A percentile compares a stretch with the other conserved stretches of the same genome.
phyloP scores from a whole-genome alignment of 2,329 filamentous ascomycete species.

The Seiridium unicorne region DNA sequence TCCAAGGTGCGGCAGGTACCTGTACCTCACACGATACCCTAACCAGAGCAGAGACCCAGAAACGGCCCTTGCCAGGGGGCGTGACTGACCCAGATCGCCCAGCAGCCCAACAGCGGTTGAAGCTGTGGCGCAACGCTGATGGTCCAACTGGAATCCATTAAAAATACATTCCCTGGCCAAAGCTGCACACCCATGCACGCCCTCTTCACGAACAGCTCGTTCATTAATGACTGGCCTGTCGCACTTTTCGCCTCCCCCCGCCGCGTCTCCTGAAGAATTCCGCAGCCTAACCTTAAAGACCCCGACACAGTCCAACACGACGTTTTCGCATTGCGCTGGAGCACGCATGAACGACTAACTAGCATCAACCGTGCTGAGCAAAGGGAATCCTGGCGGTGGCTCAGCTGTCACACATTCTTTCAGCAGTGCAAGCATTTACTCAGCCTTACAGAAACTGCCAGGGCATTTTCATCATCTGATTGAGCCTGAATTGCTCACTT shows the following conservation, averaged over 20 bases:
- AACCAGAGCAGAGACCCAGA: not conserved
- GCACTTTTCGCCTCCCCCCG: not conserved
- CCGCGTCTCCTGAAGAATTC: not conserved
- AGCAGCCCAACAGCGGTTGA: not conserved
- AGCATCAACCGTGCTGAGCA: not conserved
- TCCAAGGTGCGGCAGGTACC: not conserved
- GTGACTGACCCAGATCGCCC: not conserved
- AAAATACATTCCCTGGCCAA: not conserved
- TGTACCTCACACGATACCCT: not conserved
- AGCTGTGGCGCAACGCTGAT: not conserved
- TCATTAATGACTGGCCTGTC: not conserved
- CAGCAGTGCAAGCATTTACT: not conserved
- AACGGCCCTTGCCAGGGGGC: not conserved
- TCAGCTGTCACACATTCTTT: not conserved
- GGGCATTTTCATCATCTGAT: not conserved
- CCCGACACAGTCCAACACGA: conserved; percentile 11
- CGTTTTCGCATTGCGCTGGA: conserved; percentile 5
- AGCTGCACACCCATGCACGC: not conserved
- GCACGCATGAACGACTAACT: conserved; percentile 1
- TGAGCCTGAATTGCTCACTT: not conserved
- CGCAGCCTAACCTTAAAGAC: not conserved
- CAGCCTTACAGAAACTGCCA: not conserved
- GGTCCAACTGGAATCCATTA: not conserved
- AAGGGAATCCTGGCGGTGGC: not conserved
- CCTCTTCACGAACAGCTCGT: not conserved